Base-by-base conservation (phyloP, 2,329 filamentous ascomycete genomes). In the Trichoderma breve region DNA sequence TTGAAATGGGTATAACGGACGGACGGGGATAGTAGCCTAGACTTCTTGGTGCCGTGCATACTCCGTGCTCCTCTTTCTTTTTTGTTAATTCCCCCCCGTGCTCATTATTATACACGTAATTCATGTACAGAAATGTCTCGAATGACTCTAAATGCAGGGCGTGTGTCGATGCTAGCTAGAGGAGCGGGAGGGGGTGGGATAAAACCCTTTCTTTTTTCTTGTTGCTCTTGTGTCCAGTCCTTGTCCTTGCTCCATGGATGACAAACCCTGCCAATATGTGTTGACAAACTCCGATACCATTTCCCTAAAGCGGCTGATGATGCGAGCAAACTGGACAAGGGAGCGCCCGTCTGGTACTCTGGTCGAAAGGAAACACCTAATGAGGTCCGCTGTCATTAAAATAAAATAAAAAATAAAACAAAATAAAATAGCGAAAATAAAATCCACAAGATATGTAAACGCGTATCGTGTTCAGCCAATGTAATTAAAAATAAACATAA, bases 271-370 rank as follows among this genome's bases (percentile, higher is more conserved):
- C 65, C 39, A n/a, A 43, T 58, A 24, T 14, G 18, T 60, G 34
- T 68, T 68, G 65, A 43, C 51, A 68, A 68, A 68, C 34, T 68
- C 65, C 65, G 53, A 68, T 58, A 32, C 65, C 64, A 67, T 57
- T 67, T 36, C 64, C 51, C 65, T 24, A 47, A 68, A 68, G 53
- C 55, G 65, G 65, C 47, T 21, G 65, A 43, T 32, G 53, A 47
- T 36, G 55, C 34, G 55, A 57, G 43, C 62, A 51, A 26, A n/a
- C 24, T 26, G 26, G 11, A n/a, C 18, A 18, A 64, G 34, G 47
- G n/a, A 24, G 36, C 61, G 34, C 61, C 61, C 26, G 26, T 7
- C n/a, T 21, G 43, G 53, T 57, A 28, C 8, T 32, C 9, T 21
- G 18, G 32, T 55, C 11, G 24, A 55, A 55, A 55, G 26, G 12